These are phyloP conservation scores for Podaxis carcinomalis DNA, from an alignment of 768 basidiomycete genomes.

Conservation along the genomic window DNA sequence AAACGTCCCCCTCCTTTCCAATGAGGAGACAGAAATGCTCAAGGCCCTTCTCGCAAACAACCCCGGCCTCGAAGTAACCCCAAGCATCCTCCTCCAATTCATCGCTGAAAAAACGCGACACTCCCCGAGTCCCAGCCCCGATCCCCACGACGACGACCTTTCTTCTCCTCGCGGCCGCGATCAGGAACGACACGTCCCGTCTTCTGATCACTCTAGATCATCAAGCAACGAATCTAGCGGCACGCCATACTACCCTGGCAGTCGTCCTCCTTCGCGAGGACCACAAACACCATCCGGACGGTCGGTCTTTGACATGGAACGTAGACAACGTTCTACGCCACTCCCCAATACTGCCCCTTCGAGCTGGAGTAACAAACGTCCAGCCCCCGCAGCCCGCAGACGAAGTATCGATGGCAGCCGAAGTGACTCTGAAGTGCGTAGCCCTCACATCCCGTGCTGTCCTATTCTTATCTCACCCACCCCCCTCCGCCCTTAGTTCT, in stretches of 20 bases:
- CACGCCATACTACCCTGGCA: conserved; percentile 34
- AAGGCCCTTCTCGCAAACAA: conserved; percentile 51
- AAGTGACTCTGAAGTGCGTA: conserved; percentile 73
- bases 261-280: conserved; percentile 51
- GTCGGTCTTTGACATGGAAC: conserved; percentile 68
- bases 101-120: conserved; percentile 58
- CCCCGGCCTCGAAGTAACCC: conserved; percentile 65
- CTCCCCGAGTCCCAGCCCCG: conserved; percentile 37
- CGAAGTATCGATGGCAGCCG: conserved; percentile 72
- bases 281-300: conserved; percentile 48
- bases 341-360: conserved; percentile 55
- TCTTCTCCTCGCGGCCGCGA: conserved; percentile 33
- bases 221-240: conserved; percentile 53
- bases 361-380: conserved; percentile 64
- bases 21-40: conserved; percentile 59
- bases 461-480: background rate
- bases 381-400: conserved; percentile 60
- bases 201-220: conserved; percentile 33
- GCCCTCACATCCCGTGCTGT: background rate
- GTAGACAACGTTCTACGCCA: conserved; percentile 69
- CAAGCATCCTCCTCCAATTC: conserved; percentile 57
- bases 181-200: conserved; percentile 7
- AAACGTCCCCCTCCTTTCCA: conserved; percentile 54
- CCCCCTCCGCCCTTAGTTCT: conserved; percentile 8
- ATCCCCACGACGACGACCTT: conserved; percentile 27